A percentile compares a stretch with the other conserved stretches of the same genome.
Evolutionary conservation across 2,329 filamentous ascomycete species (phyloP).

Genomic region (Paecilomyces sp.): DNA sequence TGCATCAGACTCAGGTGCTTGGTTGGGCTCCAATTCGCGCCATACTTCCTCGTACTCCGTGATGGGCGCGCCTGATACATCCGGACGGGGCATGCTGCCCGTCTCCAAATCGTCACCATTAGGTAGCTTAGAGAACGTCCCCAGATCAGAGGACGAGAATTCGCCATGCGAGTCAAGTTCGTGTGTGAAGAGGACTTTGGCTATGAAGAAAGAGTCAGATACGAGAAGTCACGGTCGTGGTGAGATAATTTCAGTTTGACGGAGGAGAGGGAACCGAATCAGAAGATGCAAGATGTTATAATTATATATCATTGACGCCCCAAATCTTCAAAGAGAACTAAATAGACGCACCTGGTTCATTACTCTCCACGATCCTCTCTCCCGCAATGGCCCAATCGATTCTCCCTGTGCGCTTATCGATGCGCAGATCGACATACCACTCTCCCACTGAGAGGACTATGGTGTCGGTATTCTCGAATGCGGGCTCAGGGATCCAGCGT

Average conservation of each 20-base stretch:
- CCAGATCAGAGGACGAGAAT: constrained; percentile 7
- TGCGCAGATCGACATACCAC: constrained; percentile 38
- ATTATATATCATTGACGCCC: too few species aligned
- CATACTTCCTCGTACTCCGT: not conserved
- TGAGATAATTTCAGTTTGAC: not conserved
- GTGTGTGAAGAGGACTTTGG: not conserved
- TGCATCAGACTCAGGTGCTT: not conserved
- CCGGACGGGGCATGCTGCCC: constrained; percentile 26
- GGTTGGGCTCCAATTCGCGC: not conserved
- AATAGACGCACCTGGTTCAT: not conserved
- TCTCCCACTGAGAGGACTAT: constrained; percentile 35
- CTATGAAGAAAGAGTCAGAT: not conserved
- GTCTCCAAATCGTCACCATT: constrained; percentile 36
- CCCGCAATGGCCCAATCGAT: constrained; percentile 41
- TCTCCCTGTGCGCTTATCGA: constrained; percentile 24
- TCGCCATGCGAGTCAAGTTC: not conserved
- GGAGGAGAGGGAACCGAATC: too few species aligned
- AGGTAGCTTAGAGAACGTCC: constrained; percentile 28
- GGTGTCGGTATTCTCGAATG: constrained; percentile 38
- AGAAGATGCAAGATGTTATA: too few species aligned
- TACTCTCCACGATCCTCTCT: constrained; percentile 27
- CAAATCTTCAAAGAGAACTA: not conserved
- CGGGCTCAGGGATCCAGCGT: constrained; percentile 34
- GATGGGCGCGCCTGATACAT: not conserved
- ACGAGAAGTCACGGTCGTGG: not conserved